phyloP scores from a whole-genome alignment of 192 early-diverging fungal species.

The Entomortierella parvispora region DNA sequence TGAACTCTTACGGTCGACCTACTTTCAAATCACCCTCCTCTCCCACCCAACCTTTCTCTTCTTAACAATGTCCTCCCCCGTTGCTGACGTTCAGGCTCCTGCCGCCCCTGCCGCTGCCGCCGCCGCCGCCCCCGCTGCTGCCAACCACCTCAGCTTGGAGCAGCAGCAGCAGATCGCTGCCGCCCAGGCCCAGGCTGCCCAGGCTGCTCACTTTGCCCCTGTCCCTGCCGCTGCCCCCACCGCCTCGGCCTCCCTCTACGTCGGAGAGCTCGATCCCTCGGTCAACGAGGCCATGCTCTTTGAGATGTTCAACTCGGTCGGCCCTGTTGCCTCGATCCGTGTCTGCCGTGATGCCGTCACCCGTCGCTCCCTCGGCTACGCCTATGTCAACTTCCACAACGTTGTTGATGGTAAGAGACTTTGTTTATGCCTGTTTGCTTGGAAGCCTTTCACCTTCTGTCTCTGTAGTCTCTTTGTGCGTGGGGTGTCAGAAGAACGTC shows the following conservation, averaged over 20 bases:
- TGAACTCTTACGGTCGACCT: conserved; percentile 35
- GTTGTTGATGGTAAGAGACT: conserved; percentile 74
- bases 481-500: too few relatives aligned
- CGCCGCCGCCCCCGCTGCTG: conserved; percentile 51
- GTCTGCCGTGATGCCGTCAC: conserved; percentile 98
- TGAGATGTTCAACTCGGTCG: conserved; percentile 96
- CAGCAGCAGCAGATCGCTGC: conserved; percentile 63
- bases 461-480: background rate
- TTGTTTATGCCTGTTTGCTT: conserved; percentile 15
- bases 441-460: conserved; percentile 6
- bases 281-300: conserved; percentile 98
- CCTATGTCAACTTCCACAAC: conserved; percentile 99
- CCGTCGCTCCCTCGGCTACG: conserved; percentile 95
- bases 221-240: conserved; percentile 57
- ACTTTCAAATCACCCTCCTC: too few relatives aligned
- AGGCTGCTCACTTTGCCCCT: conserved; percentile 56
- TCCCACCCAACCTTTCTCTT: conserved; percentile 2
- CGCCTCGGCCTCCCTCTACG: conserved; percentile 87
- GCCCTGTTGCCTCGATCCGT: conserved; percentile 96
- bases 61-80: conserved; percentile 37
- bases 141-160: conserved; percentile 58
- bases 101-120: conserved; percentile 43
- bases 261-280: conserved; percentile 95
- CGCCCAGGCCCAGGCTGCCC: conserved; percentile 56
- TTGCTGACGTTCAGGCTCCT: conserved; percentile 51